Evolutionary conservation across 345 rosid species (phyloP).

Genomic region (Theobroma cacao): DNA sequence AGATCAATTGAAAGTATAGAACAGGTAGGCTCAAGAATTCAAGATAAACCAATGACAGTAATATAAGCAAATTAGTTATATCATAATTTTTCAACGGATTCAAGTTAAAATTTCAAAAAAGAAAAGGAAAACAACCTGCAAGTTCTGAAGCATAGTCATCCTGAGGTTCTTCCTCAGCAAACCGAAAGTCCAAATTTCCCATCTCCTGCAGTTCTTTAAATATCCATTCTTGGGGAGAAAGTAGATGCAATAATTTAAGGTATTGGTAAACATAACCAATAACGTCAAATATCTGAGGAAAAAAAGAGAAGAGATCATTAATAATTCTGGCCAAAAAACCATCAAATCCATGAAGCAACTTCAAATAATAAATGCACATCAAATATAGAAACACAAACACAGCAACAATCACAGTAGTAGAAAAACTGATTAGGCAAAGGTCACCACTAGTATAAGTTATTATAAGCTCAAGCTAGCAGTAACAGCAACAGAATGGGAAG

Average conservation of each 20-base stretch:
- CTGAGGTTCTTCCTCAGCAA: conserved; percentile 93
- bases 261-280: conserved; percentile 87
- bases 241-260: conserved; percentile 64
- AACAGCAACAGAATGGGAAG: neutral
- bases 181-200: conserved; percentile 87
- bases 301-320: neutral
- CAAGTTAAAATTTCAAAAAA: neutral
- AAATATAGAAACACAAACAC: neutral
- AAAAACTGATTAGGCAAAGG: neutral
- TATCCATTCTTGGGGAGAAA: conserved; percentile 93
- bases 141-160: conserved; percentile 98
- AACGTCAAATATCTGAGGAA: conserved; percentile 67
- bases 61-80: conserved; percentile 1
- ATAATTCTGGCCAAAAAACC: neutral
- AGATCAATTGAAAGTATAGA: neutral
- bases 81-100: neutral
- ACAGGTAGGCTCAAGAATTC: neutral
- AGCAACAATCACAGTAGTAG: neutral
- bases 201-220: conserved; percentile 96
- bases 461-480: neutral
- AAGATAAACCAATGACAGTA: neutral
- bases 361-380: neutral
- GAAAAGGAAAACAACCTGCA: conserved; percentile 54
- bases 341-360: conserved; percentile 17
- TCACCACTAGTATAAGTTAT: neutral